A percentile compares a stretch with the other conserved stretches of the same genome.
phyloP scores from a whole-genome alignment of 1,284 basidiomycete species.

The Papiliotrema flavescens region DNA sequence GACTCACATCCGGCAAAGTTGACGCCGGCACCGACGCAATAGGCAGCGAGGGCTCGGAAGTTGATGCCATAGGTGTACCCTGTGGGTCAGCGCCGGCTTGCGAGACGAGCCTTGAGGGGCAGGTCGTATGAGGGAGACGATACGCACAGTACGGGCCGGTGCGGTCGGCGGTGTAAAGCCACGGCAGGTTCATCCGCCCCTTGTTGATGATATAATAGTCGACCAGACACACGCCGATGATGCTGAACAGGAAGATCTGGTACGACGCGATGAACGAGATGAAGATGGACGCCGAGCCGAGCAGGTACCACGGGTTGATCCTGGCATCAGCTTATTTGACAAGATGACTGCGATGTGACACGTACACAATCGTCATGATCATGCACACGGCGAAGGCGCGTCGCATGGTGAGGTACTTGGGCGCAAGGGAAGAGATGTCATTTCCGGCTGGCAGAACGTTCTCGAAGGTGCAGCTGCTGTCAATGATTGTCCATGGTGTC shows the following conservation, averaged over 20 bases:
- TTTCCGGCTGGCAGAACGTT: conserved; percentile 30
- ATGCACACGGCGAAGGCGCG: conserved; percentile 69
- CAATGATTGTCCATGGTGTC: background rate
- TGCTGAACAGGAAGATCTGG: conserved; percentile 73
- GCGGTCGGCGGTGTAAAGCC: conserved; percentile 61
- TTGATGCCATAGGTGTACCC: conserved; percentile 68
- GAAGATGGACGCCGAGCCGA: conserved; percentile 69
- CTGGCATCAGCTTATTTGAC: conserved; percentile 3
- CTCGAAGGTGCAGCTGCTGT: conserved; percentile 13
- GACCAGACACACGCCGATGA: conserved; percentile 72
- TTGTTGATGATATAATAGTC: conserved; percentile 74
- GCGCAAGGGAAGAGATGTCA: conserved; percentile 48
- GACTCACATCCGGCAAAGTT: conserved; percentile 29
- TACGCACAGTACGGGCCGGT: conserved; percentile 34
- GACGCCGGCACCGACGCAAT: conserved; percentile 22
- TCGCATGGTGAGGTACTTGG: conserved; percentile 76
- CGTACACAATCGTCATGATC: conserved; percentile 22
- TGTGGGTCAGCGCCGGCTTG: background rate
- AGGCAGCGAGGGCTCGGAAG: conserved; percentile 46
- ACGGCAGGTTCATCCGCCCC: conserved; percentile 64
- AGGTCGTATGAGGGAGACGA: background rate
- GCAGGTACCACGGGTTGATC: conserved; percentile 66
- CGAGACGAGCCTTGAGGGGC: background rate
- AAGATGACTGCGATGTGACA: background rate
- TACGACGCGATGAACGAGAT: conserved; percentile 64